Percentiles rank a stretch among this genome's conserved stretches.
phyloP scores from a whole-genome alignment of 305 asterid species.

The Stenogyne calaminthoides region DNA sequence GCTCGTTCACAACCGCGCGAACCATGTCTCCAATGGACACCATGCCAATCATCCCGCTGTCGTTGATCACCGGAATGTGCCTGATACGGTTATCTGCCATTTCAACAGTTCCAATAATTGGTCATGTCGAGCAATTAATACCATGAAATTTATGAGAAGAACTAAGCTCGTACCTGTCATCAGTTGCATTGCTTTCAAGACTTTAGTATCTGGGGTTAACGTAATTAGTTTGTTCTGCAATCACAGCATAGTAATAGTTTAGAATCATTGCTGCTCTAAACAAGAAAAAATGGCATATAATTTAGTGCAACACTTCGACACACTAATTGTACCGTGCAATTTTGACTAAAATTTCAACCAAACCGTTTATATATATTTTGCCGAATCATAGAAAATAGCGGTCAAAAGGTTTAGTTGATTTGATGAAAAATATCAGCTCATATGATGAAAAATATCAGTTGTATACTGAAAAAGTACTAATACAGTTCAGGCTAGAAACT shows the following conservation, averaged over 20 bases:
- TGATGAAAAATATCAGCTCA: background rate
- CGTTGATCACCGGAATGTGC: slow-evolving; percentile 89
- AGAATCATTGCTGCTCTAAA: background rate
- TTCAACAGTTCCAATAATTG: background rate
- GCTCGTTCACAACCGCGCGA: slow-evolving; percentile 95
- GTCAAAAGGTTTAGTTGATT: too few relatives aligned
- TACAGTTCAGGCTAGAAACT: background rate
- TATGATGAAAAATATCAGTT: background rate
- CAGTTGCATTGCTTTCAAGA: slow-evolving; percentile 92
- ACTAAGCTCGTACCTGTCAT: slow-evolving; percentile 70
- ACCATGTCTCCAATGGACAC: slow-evolving; percentile 98
- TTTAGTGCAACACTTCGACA: too few relatives aligned
- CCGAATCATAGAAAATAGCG: background rate
- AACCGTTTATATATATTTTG: too few relatives aligned
- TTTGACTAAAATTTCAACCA: too few relatives aligned
- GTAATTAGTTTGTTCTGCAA: slow-evolving; percentile 96
- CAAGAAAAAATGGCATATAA: background rate
- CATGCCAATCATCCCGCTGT: slow-evolving; percentile 86
- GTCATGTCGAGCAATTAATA: background rate
- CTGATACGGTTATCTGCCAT: slow-evolving; percentile 91
- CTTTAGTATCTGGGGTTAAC: slow-evolving; percentile 87
- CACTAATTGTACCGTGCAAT: too few relatives aligned
- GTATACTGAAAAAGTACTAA: background rate
- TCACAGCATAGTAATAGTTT: background rate
- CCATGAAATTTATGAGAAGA: background rate